phyloP scores from a whole-genome alignment of 441 rosid genomes.

The Populus hybrid region DNA sequence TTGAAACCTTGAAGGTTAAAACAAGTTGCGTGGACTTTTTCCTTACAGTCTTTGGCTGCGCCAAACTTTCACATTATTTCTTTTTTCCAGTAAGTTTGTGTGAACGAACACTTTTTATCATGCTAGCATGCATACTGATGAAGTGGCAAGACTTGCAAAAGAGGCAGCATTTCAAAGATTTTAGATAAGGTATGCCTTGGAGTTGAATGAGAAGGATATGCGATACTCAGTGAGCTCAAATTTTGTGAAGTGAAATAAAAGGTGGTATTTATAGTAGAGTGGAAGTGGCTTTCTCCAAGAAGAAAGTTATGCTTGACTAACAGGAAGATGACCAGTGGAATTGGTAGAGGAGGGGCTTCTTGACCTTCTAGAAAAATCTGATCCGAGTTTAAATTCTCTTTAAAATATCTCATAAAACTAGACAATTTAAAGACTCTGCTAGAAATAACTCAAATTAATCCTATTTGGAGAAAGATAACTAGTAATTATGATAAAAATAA shows the following conservation, averaged over 20 bases:
- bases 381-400: not conserved
- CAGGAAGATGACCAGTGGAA: not conserved
- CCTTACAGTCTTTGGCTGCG: not conserved
- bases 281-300: not conserved
- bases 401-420: not conserved
- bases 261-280: not conserved
- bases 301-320: not conserved
- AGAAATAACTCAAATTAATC: not conserved
- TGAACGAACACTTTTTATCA: not conserved
- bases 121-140: not conserved
- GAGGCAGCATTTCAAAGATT: not conserved
- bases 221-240: not conserved
- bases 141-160: not conserved
- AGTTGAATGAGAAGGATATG: not conserved
- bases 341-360: not conserved
- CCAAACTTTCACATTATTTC: not conserved
- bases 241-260: not conserved
- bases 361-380: not conserved
- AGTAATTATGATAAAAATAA: not conserved
- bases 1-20: not conserved
- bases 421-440: not conserved
- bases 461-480: not conserved
- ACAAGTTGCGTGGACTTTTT: not conserved
- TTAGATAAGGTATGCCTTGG: not conserved
- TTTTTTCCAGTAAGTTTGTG: not conserved